These are phyloP conservation scores for Ophiostoma perfectum DNA, from an alignment of 2,329 filamentous ascomycete genomes.

Conservation along the genomic window DNA sequence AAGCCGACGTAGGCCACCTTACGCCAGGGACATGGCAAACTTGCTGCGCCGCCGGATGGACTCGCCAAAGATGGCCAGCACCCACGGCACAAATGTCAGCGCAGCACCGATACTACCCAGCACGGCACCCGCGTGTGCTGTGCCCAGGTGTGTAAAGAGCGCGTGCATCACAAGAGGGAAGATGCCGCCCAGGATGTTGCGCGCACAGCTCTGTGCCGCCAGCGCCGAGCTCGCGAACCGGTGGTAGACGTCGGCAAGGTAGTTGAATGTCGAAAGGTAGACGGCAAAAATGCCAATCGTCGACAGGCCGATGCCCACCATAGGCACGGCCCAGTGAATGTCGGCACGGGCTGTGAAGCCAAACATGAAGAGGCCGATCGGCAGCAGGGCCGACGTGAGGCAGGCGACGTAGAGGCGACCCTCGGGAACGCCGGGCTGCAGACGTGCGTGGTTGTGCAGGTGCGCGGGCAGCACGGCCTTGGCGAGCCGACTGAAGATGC, in stretches of 20 bases:
- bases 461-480: conserved; percentile 28
- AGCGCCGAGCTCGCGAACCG: conserved; percentile 78
- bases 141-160: conserved; percentile 69
- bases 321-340: conserved; percentile 67
- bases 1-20: not conserved
- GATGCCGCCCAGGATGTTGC: conserved; percentile 74
- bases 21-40: conserved; percentile 53
- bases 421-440: conserved; percentile 60
- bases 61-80: conserved; percentile 72
- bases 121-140: conserved; percentile 64
- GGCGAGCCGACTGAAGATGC: conserved; percentile 45
- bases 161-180: conserved; percentile 72
- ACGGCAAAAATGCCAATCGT: conserved; percentile 84
- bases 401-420: conserved; percentile 79
- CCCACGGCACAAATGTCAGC: conserved; percentile 80
- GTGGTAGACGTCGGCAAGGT: conserved; percentile 83
- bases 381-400: conserved; percentile 67
- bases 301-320: conserved; percentile 64
- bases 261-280: conserved; percentile 88
- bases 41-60: conserved; percentile 69
- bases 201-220: conserved; percentile 78
- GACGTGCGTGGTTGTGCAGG: conserved; percentile 37
- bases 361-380: conserved; percentile 75
- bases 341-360: conserved; percentile 61
- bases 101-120: conserved; percentile 65